Evolutionary conservation across 2,329 filamentous ascomycete species (phyloP).

Genomic region (Fusarium sp.): DNA sequence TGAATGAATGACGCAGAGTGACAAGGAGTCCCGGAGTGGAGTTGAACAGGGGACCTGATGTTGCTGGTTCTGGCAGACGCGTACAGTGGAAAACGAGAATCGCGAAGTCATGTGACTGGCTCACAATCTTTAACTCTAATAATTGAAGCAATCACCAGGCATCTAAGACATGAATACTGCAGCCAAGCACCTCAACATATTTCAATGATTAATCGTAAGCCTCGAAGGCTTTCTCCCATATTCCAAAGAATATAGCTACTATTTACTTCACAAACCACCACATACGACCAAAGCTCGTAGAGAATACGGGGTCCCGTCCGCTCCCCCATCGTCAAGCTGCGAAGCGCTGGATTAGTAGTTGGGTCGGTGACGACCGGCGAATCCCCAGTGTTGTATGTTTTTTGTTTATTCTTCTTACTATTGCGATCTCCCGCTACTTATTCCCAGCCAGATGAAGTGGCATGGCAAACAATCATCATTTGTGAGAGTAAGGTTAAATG

Average conservation of each 20-base stretch:
- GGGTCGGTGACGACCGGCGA: constrained; percentile 18
- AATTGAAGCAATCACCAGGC: too few relatives aligned
- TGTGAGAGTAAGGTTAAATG: too few relatives aligned
- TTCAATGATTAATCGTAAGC: too few relatives aligned
- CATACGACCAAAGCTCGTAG: constrained; percentile 20
- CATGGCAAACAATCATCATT: not conserved
- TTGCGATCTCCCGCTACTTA: not conserved
- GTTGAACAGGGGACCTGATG: not conserved
- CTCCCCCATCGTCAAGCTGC: constrained; percentile 11
- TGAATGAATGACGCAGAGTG: constrained; percentile 28
- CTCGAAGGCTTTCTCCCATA: not conserved
- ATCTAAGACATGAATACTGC: not conserved
- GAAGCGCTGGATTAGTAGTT: constrained; percentile 15
- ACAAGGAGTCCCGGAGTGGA: constrained; percentile 7
- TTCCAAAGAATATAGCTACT: not conserved
- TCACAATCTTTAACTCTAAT: not conserved
- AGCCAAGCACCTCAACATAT: not conserved
- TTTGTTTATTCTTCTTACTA: not conserved
- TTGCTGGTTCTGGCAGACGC: constrained; percentile 4
- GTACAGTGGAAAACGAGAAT: constrained; percentile 22
- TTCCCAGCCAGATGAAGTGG: not conserved
- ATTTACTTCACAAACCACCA: not conserved
- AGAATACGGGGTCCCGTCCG: constrained; percentile 17
- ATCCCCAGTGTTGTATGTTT: constrained; percentile 10
- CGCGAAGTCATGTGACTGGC: constrained; percentile 34